phyloP scores from a whole-genome alignment of 345 rosid species.

The Citrus sinensis region DVS_A1.0 CM039164.1:28396001-28396500 shows the following conservation, averaged over 20 bases:
- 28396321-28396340: neutral
- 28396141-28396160: slow-evolving; percentile 6
- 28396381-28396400: neutral
- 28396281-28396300: neutral
- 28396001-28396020: slow-evolving; percentile 42
- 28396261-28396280: neutral
- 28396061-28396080: slow-evolving; percentile 42
- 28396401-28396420: neutral
- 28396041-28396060: neutral
- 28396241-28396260: neutral
- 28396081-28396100: slow-evolving; percentile 44
- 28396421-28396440: neutral
- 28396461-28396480: neutral
- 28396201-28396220: slow-evolving; percentile 58
- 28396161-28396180: slow-evolving; percentile 4
- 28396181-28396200: slow-evolving; percentile 66
- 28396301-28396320: slow-evolving; percentile 5
- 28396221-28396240: slow-evolving; percentile 41
- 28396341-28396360: slow-evolving; percentile 5
- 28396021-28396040: neutral
- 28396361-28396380: neutral
- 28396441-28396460: neutral
- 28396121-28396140: slow-evolving; percentile 18
- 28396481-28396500: neutral
- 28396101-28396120: slow-evolving; percentile 18